Evolutionary conservation across 2,329 filamentous ascomycete genomes (phyloP).

Genomic region (Curvularia eragrostidis): DNA sequence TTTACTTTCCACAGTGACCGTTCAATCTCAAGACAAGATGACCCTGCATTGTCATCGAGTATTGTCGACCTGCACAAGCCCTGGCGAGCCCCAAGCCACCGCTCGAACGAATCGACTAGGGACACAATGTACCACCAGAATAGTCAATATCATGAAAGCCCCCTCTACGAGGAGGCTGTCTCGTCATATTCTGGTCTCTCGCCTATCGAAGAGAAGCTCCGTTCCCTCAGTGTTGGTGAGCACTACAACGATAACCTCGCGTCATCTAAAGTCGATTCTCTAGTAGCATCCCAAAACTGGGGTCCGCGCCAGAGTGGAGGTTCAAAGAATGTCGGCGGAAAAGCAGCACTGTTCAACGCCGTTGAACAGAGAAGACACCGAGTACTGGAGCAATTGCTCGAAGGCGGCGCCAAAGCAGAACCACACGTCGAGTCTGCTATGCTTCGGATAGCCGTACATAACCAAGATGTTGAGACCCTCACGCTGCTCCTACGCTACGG

Average conservation of each 20-base stretch:
- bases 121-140: slow-evolving; percentile 38
- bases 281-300: slow-evolving; percentile 25
- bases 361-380: slow-evolving; percentile 70
- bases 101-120: slow-evolving; percentile 36
- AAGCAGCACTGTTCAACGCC: slow-evolving; percentile 57
- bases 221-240: slow-evolving; percentile 34
- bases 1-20: slow-evolving; percentile 22
- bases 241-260: slow-evolving; percentile 31
- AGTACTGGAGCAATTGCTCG: slow-evolving; percentile 51
- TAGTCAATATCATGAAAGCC: slow-evolving; percentile 29
- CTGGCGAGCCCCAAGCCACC: slow-evolving; percentile 38
- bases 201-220: slow-evolving; percentile 35
- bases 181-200: slow-evolving; percentile 32
- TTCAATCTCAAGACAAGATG: slow-evolving; percentile 27
- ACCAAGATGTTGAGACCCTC: slow-evolving; percentile 41
- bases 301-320: slow-evolving; percentile 29
- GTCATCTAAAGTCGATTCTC: slow-evolving; percentile 28
- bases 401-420: slow-evolving; percentile 42
- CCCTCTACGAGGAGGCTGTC: slow-evolving; percentile 29
- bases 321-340: slow-evolving; percentile 43
- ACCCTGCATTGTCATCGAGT: slow-evolving; percentile 24
- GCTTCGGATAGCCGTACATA: slow-evolving; percentile 40
- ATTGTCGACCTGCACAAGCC: slow-evolving; percentile 37
- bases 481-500: slow-evolving; percentile 39
- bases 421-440: slow-evolving; percentile 40